Evolutionary conservation across 805 yeast genomes (phyloP), one percentile per base, ranked within the genome.

Genomic region (Candida glaebosa): DNA sequence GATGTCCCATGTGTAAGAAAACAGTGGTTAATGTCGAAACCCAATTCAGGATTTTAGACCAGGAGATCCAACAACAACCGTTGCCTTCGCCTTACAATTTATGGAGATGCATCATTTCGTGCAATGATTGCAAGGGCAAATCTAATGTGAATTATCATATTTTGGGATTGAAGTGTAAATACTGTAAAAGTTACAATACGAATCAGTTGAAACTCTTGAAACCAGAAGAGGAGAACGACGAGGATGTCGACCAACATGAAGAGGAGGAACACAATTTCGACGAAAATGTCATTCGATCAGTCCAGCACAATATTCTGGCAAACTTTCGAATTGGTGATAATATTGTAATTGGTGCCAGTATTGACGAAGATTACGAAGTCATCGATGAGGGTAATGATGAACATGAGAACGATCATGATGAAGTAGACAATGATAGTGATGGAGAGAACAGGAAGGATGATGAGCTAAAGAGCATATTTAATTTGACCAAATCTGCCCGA

Each of bases 41-140:
- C 2, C 87, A 87, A 57, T 91, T 91, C 58, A 69, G 96, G 36
- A 84, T 90, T 20, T 67, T 88, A 44, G 97, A 90, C 61, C 81
- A 78, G 53, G 97, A 90, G 63, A 87, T 90, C 40, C 71, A 66
- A 17, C 78, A 78, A 51, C 88, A 84, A 55, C 83, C 81, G 10
- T 66, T 90, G 57, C 97, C 97, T 0, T 76, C 80, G 15, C 96
- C 95, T 4, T 81, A 87, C 56, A 74, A 75, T 39, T 59, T 68
- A 43, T 87, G 96, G 95, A 65, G 79, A 43, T 82, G 89, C 50
- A 75, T 85, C 34, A 73, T 89, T 9, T 73, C 81, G 45, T 86
- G 95, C 64, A 84, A 86, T 59, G 98, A 90, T 62, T 90, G 98
- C 62, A 81, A 81, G 40, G 91, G 93, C 15, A 84, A 84, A 61